Evolutionary conservation across 352 stramenopile genomes (phyloP).

Genomic region (Pythium volutum): DNA sequence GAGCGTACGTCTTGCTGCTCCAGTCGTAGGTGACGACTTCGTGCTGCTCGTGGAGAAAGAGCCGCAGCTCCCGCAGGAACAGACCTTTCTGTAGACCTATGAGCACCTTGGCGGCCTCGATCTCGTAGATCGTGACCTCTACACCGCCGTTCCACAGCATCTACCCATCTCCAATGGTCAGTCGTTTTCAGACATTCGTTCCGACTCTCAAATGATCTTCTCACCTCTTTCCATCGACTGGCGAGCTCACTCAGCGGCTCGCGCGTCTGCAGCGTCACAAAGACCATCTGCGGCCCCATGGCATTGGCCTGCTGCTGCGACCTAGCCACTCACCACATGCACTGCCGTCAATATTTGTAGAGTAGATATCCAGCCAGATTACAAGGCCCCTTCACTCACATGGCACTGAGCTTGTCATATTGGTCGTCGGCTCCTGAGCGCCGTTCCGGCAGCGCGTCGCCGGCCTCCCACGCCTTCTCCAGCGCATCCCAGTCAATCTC

Average conservation of each 20-base stretch:
- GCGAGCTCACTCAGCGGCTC: conserved; percentile 44
- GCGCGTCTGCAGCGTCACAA: conserved; percentile 50
- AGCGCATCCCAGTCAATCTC: conserved; percentile 65
- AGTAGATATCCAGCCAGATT: no score
- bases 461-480: conserved; percentile 59
- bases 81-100: conserved; percentile 63
- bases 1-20: conserved; percentile 43
- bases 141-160: conserved; percentile 75
- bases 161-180: no score
- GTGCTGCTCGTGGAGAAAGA: conserved; percentile 48
- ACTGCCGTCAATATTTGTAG: no score
- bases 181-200: no score
- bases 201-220: no score
- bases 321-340: no score
- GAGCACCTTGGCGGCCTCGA: conserved; percentile 51
- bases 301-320: conserved; percentile 39
- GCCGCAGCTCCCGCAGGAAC: conserved; percentile 40
- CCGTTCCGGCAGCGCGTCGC: conserved; percentile 46
- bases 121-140: conserved; percentile 68
- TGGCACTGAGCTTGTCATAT: conserved; percentile 41
- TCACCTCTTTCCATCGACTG: conserved; percentile 73
- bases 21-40: conserved; percentile 66
- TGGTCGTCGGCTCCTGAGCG: conserved; percentile 49
- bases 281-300: conserved; percentile 77
- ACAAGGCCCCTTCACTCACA: conserved; percentile 14